A percentile compares a stretch with the other conserved stretches of the same genome.
Evolutionary conservation across 140 eudicot genomes (phyloP).

Genomic region (Anethum foeniculum): DNA sequence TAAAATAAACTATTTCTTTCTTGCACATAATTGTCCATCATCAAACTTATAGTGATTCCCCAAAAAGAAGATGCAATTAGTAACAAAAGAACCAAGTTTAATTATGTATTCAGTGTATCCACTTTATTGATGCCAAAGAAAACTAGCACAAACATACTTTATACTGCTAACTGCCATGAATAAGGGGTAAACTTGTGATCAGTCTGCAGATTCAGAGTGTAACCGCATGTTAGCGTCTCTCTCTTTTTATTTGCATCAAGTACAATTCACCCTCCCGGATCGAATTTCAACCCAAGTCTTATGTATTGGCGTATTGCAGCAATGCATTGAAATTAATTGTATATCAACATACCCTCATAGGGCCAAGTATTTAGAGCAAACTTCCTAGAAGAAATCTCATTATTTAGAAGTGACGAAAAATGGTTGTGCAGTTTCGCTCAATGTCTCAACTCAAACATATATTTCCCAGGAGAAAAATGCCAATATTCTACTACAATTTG

Average conservation of each 20-base stretch:
- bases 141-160: background rate
- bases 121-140: background rate
- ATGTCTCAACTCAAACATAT: background rate
- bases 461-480: background rate
- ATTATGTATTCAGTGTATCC: background rate
- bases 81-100: background rate
- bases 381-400: constrained; percentile 48
- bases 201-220: background rate
- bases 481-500: background rate
- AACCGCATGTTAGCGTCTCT: background rate
- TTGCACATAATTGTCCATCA: background rate
- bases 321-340: background rate
- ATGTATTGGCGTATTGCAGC: background rate
- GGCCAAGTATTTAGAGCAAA: constrained; percentile 38
- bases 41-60: background rate
- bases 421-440: background rate
- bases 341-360: constrained; percentile 31
- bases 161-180: background rate
- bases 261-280: background rate
- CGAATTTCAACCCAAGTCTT: background rate
- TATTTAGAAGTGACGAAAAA: background rate
- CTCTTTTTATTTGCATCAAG: background rate
- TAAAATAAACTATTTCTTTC: background rate
- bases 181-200: background rate
- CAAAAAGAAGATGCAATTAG: background rate